phyloP scores from a whole-genome alignment of 2,329 filamentous ascomycete genomes.

The Onygena corvina region DNA sequence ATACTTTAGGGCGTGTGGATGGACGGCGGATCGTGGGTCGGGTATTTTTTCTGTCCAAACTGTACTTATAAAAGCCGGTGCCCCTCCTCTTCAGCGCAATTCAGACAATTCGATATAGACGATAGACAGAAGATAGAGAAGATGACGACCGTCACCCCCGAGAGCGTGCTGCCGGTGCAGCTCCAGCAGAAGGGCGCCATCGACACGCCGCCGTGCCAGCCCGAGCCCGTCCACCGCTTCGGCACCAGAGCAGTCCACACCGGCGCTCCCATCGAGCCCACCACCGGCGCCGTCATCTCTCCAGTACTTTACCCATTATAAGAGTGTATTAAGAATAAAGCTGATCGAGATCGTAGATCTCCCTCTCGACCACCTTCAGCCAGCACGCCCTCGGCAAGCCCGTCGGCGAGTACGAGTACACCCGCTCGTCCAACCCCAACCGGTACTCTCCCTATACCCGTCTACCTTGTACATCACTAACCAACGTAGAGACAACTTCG shows the following conservation, averaged over 20 bases:
- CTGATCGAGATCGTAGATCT: constrained; percentile 47
- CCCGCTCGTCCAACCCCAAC: constrained; percentile 86
- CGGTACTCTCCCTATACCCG: constrained; percentile 35
- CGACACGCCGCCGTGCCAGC: constrained; percentile 60
- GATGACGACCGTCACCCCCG: constrained; percentile 2
- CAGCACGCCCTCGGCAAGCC: constrained; percentile 80
- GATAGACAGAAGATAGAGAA: neutral
- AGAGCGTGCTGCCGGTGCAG: constrained; percentile 10
- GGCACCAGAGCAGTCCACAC: constrained; percentile 92
- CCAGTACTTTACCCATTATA: constrained; percentile 38
- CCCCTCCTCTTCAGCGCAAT: too few relatives aligned
- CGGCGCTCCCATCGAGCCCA: constrained; percentile 77
- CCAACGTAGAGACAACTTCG: constrained; percentile 65
- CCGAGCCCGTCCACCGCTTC: constrained; percentile 66
- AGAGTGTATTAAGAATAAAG: neutral
- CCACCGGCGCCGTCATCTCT: constrained; percentile 90
- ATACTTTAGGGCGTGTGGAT: too few relatives aligned
- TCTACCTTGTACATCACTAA: constrained; percentile 4
- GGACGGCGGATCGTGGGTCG: too few relatives aligned
- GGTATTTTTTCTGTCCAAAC: too few relatives aligned
- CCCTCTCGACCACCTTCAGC: constrained; percentile 91
- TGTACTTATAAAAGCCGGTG: too few relatives aligned
- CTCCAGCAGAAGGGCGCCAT: constrained; percentile 41
- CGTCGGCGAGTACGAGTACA: constrained; percentile 84
- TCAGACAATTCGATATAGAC: too few relatives aligned